phyloP scores from a whole-genome alignment of 2,329 filamentous ascomycete species.

The Rachicladosporium sp. region DNA sequence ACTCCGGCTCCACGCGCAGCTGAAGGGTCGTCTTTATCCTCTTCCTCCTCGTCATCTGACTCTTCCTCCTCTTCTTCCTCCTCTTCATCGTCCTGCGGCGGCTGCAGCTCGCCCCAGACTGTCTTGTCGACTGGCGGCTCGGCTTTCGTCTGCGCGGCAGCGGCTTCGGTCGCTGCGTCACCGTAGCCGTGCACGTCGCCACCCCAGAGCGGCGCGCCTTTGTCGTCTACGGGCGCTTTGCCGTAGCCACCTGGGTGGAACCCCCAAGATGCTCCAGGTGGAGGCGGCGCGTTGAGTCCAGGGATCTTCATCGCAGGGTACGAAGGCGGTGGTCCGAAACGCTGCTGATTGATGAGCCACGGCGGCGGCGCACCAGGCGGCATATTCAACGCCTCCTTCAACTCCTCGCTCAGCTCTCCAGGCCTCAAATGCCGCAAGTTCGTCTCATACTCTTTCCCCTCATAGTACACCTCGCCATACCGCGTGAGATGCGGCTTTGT shows the following conservation, averaged over 20 bases:
- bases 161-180: constrained; percentile 32
- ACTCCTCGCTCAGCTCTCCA: constrained; percentile 76
- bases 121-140: constrained; percentile 69
- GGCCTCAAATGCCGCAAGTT: constrained; percentile 83
- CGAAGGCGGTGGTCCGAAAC: constrained; percentile 82
- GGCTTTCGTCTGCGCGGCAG: constrained; percentile 31
- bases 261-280: constrained; percentile 80
- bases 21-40: constrained; percentile 61
- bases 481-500: constrained; percentile 88
- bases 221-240: constrained; percentile 88
- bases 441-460: constrained; percentile 96
- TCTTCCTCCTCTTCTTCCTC: constrained; percentile 45
- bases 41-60: constrained; percentile 51
- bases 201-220: constrained; percentile 80
- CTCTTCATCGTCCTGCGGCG: constrained; percentile 61
- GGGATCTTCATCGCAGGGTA: constrained; percentile 94
- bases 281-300: constrained; percentile 85
- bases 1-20: constrained; percentile 52
- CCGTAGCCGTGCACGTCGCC: constrained; percentile 74
- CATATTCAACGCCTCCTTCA: constrained; percentile 89
- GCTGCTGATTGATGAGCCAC: constrained; percentile 95
- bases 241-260: constrained; percentile 93
- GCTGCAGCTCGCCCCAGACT: constrained; percentile 85
- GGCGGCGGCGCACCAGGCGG: constrained; percentile 84
- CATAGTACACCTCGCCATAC: constrained; percentile 98